Evolutionary conservation across 2,329 filamentous ascomycete species (phyloP).

Genomic region (Ramularia collo-cygni): DNA sequence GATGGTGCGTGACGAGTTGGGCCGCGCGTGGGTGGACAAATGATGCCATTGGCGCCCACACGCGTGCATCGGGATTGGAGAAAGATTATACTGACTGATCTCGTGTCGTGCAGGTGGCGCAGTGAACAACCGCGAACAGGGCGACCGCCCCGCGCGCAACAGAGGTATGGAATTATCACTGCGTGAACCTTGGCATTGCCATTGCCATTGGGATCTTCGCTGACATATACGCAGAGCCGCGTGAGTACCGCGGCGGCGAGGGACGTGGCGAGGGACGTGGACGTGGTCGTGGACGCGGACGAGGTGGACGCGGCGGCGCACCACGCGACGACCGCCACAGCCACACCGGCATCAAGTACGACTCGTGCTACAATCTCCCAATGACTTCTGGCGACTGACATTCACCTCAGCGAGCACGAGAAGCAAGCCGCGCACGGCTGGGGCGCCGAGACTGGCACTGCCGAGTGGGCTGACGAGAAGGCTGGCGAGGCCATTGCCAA

Average conservation of each 20-base stretch:
- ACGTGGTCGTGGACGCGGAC: slow-evolving; percentile 42
- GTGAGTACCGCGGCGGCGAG: slow-evolving; percentile 39
- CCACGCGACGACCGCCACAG: slow-evolving; percentile 56
- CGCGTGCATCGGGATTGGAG: background rate
- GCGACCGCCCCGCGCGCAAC: slow-evolving; percentile 49
- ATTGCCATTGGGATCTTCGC: slow-evolving; percentile 5
- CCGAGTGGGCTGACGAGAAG: slow-evolving; percentile 85
- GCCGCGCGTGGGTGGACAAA: slow-evolving; percentile 59
- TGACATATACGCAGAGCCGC: slow-evolving; percentile 17
- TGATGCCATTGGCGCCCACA: background rate
- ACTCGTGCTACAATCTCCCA: slow-evolving; percentile 3
- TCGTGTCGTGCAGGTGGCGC: slow-evolving; percentile 49
- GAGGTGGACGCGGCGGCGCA: slow-evolving; percentile 43
- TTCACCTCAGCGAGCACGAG: slow-evolving; percentile 58
- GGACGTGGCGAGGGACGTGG: slow-evolving; percentile 45
- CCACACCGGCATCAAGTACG: slow-evolving; percentile 53
- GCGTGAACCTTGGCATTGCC: too few relatives aligned
- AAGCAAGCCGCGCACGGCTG: slow-evolving; percentile 87
- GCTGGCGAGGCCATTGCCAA: slow-evolving; percentile 84
- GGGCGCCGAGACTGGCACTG: slow-evolving; percentile 70
- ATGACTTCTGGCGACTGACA: slow-evolving; percentile 18
- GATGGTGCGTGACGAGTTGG: slow-evolving; percentile 68
- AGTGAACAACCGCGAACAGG: slow-evolving; percentile 64
- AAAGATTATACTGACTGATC: slow-evolving; percentile 9
- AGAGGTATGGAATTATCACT: slow-evolving; percentile 32